These are phyloP conservation scores for Aspergillus bertholletiae DNA, from an alignment of 495 filamentous ascomycete genomes.

Conservation along the genomic window DNA sequence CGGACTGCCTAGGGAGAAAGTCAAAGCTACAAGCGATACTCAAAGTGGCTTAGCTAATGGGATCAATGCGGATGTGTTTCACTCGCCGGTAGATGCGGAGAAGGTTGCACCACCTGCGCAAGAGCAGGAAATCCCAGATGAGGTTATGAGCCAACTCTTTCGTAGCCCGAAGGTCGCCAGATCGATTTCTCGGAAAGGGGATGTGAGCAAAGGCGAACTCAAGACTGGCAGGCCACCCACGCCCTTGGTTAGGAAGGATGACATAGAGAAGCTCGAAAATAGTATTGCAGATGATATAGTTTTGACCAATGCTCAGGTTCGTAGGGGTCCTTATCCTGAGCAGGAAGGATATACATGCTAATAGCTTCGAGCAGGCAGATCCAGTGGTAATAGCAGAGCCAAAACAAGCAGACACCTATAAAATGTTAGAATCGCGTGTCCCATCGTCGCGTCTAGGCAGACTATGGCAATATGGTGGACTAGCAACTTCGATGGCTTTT, in stretches of 20 bases:
- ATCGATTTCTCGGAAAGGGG: slow-evolving; percentile 39
- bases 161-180: slow-evolving; percentile 56
- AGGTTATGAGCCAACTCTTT: slow-evolving; percentile 59
- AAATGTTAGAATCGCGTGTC: slow-evolving; percentile 84
- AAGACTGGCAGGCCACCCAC: neutral
- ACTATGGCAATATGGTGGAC: slow-evolving; percentile 90
- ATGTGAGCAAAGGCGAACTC: slow-evolving; percentile 5
- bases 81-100: slow-evolving; percentile 30
- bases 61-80: slow-evolving; percentile 58
- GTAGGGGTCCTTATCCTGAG: neutral
- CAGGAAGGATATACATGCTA: neutral
- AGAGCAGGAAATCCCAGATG: slow-evolving; percentile 46
- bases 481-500: slow-evolving; percentile 93
- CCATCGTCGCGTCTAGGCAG: slow-evolving; percentile 83
- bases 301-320: slow-evolving; percentile 7
- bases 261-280: neutral
- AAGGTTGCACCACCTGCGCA: slow-evolving; percentile 1
- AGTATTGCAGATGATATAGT: slow-evolving; percentile 22
- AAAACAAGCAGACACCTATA: slow-evolving; percentile 44
- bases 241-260: neutral
- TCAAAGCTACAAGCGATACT: slow-evolving; percentile 44
- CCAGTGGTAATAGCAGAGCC: slow-evolving; percentile 10
- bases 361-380: slow-evolving; percentile 8
- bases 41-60: slow-evolving; percentile 37
- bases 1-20: slow-evolving; percentile 53